Evolutionary conservation across 2,329 filamentous ascomycete species (phyloP).

Genomic region (Trichophyton verrucosum): DNA sequence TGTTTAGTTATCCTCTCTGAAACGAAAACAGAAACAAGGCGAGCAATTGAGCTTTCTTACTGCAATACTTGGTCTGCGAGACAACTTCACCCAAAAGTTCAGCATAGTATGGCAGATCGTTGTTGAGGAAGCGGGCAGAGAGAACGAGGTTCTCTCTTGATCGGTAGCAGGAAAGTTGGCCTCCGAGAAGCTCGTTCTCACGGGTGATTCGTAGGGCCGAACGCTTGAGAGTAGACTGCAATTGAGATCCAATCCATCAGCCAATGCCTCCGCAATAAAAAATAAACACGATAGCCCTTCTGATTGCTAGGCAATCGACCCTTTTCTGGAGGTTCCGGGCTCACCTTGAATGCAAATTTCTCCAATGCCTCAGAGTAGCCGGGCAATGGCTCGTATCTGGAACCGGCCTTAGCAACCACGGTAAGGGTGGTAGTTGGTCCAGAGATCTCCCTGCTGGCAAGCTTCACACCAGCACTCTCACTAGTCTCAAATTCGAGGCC

Average conservation of each 20-base stretch:
- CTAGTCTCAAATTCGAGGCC: slow-evolving; percentile 78
- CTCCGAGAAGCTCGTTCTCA: slow-evolving; percentile 90
- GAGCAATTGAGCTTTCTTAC: slow-evolving; percentile 30
- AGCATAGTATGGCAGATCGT: slow-evolving; percentile 93
- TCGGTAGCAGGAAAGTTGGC: slow-evolving; percentile 75
- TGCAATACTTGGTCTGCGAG: slow-evolving; percentile 71
- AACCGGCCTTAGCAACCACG: slow-evolving; percentile 86
- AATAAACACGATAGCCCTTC: not conserved
- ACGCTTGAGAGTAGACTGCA: slow-evolving; percentile 62
- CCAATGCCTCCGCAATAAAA: slow-evolving; percentile 3
- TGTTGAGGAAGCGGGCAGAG: slow-evolving; percentile 85
- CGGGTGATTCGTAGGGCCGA: slow-evolving; percentile 85
- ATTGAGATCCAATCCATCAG: slow-evolving; percentile 22
- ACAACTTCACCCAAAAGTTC: slow-evolving; percentile 90
- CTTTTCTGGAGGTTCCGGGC: slow-evolving; percentile 17
- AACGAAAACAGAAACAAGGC: not conserved
- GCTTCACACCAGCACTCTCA: slow-evolving; percentile 78
- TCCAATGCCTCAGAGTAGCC: slow-evolving; percentile 82
- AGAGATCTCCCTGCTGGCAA: slow-evolving; percentile 78
- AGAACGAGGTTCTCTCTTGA: slow-evolving; percentile 87
- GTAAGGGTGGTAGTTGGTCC: slow-evolving; percentile 85
- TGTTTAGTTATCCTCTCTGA: slow-evolving; percentile 2
- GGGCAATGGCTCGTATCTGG: slow-evolving; percentile 79
- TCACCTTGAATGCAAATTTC: slow-evolving; percentile 94
- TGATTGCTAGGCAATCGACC: not conserved